Evolutionary conservation across 2,329 filamentous ascomycete genomes (phyloP).

Genomic region (Alternaria brassicicola): DNA sequence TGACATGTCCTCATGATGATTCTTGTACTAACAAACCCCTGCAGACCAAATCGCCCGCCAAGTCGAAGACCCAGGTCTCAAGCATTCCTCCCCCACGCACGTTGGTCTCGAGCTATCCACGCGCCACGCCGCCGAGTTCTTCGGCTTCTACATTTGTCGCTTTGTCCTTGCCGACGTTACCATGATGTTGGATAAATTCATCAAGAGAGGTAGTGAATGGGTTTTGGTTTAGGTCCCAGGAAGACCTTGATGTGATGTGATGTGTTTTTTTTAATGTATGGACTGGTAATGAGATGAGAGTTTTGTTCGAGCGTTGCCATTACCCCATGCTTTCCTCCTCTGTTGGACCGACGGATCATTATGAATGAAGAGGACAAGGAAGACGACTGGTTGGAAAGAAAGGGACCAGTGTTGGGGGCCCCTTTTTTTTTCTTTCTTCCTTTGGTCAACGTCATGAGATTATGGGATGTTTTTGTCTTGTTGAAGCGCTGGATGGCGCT

Average conservation of each 20-base stretch:
- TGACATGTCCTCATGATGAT: neutral
- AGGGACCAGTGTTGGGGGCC: neutral
- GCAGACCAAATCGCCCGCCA: constrained; percentile 95
- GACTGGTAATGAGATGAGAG: neutral
- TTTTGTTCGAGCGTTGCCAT: neutral
- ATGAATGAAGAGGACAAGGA: neutral
- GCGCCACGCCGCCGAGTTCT: constrained; percentile 94
- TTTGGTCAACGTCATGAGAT: constrained; percentile 2
- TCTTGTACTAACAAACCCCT: constrained; percentile 10
- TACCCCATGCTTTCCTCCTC: neutral
- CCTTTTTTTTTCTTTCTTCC: too few relatives aligned
- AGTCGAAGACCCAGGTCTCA: constrained; percentile 91
- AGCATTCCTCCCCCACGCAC: constrained; percentile 90
- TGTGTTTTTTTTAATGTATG: constrained; percentile 2
- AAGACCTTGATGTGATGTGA: neutral
- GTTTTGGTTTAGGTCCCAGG: constrained; percentile 62
- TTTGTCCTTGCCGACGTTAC: constrained; percentile 89
- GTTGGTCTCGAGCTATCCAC: constrained; percentile 94
- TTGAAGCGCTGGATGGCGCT: neutral
- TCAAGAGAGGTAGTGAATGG: constrained; percentile 97
- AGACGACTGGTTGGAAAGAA: neutral
- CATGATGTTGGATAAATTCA: constrained; percentile 90
- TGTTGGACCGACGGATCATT: neutral
- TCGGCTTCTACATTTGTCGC: constrained; percentile 93
- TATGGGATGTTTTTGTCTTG: constrained; percentile 2